These are phyloP conservation scores for Phialophora tarda DNA, from an alignment of 2,329 filamentous ascomycete species.

Conservation along the genomic window DNA sequence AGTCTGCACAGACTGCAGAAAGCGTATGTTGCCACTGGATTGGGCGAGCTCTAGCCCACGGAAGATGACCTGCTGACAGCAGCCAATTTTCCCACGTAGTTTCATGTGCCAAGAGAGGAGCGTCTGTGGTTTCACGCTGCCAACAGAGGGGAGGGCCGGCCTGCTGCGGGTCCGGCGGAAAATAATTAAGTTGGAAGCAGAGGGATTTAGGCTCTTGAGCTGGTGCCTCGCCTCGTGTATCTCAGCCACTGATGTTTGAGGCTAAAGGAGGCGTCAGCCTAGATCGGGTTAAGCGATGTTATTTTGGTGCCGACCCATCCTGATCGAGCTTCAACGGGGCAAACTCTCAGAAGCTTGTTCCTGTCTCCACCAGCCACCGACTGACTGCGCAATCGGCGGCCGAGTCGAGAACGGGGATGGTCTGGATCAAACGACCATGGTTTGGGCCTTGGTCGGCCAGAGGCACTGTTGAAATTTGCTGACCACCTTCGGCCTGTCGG, in stretches of 20 bases:
- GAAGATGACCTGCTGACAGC: slow-evolving; percentile 11
- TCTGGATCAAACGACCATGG: slow-evolving; percentile 21
- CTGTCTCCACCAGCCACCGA: not conserved
- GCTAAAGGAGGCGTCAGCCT: slow-evolving; percentile 19
- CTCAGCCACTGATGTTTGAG: slow-evolving; percentile 24
- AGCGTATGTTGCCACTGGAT: not conserved
- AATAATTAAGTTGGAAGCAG: not conserved
- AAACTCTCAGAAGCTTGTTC: slow-evolving; percentile 1
- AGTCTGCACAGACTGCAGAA: not conserved
- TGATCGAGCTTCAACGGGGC: slow-evolving; percentile 1
- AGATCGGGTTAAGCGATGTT: slow-evolving; percentile 2
- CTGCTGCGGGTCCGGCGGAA: not conserved
- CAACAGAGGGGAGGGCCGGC: not conserved
- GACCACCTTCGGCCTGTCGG: not conserved
- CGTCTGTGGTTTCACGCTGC: not conserved
- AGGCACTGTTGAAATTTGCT: not conserved
- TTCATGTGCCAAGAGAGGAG: slow-evolving; percentile 5
- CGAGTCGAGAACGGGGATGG: slow-evolving; percentile 3
- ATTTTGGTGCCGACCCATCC: slow-evolving; percentile 14
- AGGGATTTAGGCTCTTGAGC: slow-evolving; percentile 2
- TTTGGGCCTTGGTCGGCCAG: not conserved
- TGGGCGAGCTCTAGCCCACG: not conserved
- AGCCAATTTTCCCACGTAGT: slow-evolving; percentile 5
- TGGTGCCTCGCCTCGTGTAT: slow-evolving; percentile 12
- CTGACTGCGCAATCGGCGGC: not conserved